Base-by-base conservation (phyloP, 2,329 filamentous ascomycete genomes). In the Fusarium tupiense region DNA sequence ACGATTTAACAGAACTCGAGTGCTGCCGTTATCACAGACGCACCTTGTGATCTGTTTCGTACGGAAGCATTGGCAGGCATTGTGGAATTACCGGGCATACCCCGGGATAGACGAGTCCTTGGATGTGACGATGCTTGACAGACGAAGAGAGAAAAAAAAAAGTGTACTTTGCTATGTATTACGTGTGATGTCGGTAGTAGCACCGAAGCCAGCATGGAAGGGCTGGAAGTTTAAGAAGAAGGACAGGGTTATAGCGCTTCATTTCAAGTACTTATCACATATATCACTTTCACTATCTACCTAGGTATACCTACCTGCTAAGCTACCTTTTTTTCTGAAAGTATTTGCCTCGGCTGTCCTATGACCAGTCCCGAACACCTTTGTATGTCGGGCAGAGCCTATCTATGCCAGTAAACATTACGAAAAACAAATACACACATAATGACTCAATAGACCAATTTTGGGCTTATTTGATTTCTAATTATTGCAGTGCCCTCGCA, bases 161-260 rank as follows among this genome's bases (percentile, higher is more conserved):
- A 65, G 65, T 76, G 75, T 75, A 64, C 67, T 62, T 74, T 62
- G 64, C 52, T 66, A 62, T 71, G 72, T 75, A 75, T 74, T 75
- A 69, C 63, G 50, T 63, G 73, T 66, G 43, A 74, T 71, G 70
- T 64, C 47, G 46, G 57, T 61, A 52, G 66, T 57, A 49, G 56
- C 50, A 53, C 59, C 38, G 46, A 66, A 64, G 50, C 65, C 65
- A 67, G 54, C 65, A 43, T 56, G 60, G 63, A 58, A 64, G 47
- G 46, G 50, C 49, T 64, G 64, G 57, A 61, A 57, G 59, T 66
- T 71, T 60, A 61, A 71, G 64, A 66, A 46, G 61, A 65, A 69
- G 57, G 61, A 66, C 44, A 64, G 53, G 60, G 58, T 74, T 74
- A 71, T 64, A 71, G 68, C 64, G 65, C 60, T 65, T 68, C 57